Evolutionary conservation across 176 grass and related monocot species (phyloP).

Genomic region (Rhynchospora breviuscula): DNA sequence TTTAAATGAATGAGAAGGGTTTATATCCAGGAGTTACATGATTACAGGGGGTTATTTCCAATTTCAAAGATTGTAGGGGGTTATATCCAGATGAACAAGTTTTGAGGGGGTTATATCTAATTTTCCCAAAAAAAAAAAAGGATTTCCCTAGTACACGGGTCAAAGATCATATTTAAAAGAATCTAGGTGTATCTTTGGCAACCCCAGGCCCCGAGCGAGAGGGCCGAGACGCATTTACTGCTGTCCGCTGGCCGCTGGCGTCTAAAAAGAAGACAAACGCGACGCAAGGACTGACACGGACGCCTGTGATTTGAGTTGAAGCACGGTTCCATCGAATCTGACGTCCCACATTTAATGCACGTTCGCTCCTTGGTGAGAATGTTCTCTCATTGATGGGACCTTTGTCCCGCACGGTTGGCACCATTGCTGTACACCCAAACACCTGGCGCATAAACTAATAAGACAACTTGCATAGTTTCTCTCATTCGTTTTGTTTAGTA

Average conservation of each 20-base stretch:
- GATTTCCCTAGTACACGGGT: not conserved
- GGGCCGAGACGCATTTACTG: not conserved
- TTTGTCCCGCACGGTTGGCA: conserved; percentile 10
- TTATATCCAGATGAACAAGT: too few species aligned
- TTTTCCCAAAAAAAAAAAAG: too few species aligned
- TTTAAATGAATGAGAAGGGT: too few species aligned
- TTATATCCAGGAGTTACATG: too few species aligned
- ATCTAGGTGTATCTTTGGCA: conserved; percentile 19
- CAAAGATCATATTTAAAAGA: conserved; percentile 17
- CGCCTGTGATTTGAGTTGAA: conserved; percentile 4
- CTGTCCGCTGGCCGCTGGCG: too few species aligned
- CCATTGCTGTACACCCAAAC: not conserved
- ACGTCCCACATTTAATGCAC: conserved; percentile 16
- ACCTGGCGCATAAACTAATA: not conserved
- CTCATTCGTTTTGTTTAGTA: too few species aligned
- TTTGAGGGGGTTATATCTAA: too few species aligned
- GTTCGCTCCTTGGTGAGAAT: conserved; percentile 11
- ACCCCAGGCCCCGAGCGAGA: too few species aligned
- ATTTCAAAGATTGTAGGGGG: too few species aligned
- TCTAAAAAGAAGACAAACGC: not conserved
- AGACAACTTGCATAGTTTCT: too few species aligned
- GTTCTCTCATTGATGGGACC: conserved; percentile 23
- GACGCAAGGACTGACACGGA: not conserved
- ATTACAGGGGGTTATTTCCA: too few species aligned
- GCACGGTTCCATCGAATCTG: conserved; percentile 6